These are phyloP conservation scores for Herpetomonas samuelpessoai DNA, from an alignment of 208 protist genomes.

Conservation along the genomic window DNA sequence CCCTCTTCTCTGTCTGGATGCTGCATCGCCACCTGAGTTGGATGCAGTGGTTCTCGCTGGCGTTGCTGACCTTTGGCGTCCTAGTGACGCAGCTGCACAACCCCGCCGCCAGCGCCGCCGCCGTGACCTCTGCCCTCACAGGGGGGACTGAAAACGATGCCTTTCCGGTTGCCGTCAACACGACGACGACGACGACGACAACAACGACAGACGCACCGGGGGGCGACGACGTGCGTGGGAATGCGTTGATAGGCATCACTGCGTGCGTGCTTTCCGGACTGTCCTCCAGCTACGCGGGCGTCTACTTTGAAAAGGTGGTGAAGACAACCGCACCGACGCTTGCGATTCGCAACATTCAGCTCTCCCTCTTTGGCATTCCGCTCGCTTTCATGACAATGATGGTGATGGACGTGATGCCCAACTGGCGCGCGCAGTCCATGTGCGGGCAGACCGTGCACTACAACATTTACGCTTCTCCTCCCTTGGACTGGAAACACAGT, in stretches of 20 bases:
- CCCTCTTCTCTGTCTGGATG: slow-evolving; percentile 69
- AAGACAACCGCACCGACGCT: slow-evolving; percentile 66
- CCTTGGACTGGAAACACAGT: background rate
- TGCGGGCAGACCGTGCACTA: slow-evolving; percentile 24
- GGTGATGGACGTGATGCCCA: slow-evolving; percentile 55
- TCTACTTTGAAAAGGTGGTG: slow-evolving; percentile 87
- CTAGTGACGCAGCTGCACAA: slow-evolving; percentile 42
- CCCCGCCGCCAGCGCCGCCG: background rate
- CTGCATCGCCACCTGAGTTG: slow-evolving; percentile 42
- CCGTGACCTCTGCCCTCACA: background rate
- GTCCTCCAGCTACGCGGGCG: slow-evolving; percentile 73
- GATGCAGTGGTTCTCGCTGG: slow-evolving; percentile 68
- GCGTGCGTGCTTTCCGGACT: slow-evolving; percentile 61
- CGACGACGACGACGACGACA: background rate
- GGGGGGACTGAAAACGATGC: too few species aligned
- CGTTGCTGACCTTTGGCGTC: slow-evolving; percentile 58
- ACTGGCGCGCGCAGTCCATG: slow-evolving; percentile 15
- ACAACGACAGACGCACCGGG: background rate
- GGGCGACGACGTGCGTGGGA: slow-evolving; percentile 9
- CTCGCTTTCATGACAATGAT: slow-evolving; percentile 57
- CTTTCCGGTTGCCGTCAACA: background rate
- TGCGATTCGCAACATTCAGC: slow-evolving; percentile 80
- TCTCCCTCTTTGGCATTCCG: slow-evolving; percentile 73
- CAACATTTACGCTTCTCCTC: slow-evolving; percentile 27
- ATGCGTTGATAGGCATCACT: slow-evolving; percentile 38